Evolutionary conservation across 352 stramenopile genomes (phyloP), one percentile per base, ranked within the genome.

Genomic region (Vaucheria bursata): DNA sequence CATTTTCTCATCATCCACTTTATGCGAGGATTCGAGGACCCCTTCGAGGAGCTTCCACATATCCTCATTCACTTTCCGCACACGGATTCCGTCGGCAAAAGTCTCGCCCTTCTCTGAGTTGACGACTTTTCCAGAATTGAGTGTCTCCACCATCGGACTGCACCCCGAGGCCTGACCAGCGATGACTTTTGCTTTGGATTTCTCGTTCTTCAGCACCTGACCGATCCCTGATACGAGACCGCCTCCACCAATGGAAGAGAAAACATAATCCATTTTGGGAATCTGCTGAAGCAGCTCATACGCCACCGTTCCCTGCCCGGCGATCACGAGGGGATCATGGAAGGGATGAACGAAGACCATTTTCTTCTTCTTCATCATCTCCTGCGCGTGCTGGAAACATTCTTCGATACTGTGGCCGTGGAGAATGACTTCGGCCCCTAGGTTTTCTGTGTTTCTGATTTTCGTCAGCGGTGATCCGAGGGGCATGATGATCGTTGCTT

Each of bases 401-500:
- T 84, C 84, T 37, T 87, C 84, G 2, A 82, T 74, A 18, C 86
- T 92, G 32, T 86, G 73, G 3, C 81, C 85, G 39, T 83, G 89
- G 59, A 90, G 71, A 69, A 88, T 74, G 31, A 93, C 85, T 5
- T 91, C 79, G 33, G 91, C 90, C 39, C 90, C 88, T 74, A 93
- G 95, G 33, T 87, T 87, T 59, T 86, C 71, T 31, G 94, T 90
- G 1, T 78, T 8, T 71, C 89, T 85, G 45, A 95, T 91, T 77
- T 99, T 98, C 82, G 98, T 98, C 36, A 92, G 86, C 0, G 96
- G 96, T 34, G 96, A 98, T 32, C 92, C 93, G 65, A 97, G 83
- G 12, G 96, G 96, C 96, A 99, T 98, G 73, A 98, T 93, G 85
- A 98, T 96, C n/a, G 94, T 91, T 6, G 94, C 94, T 7, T 88